phyloP scores from a whole-genome alignment of 768 basidiomycete species.

The Cantharellus anzutake region DNA sequence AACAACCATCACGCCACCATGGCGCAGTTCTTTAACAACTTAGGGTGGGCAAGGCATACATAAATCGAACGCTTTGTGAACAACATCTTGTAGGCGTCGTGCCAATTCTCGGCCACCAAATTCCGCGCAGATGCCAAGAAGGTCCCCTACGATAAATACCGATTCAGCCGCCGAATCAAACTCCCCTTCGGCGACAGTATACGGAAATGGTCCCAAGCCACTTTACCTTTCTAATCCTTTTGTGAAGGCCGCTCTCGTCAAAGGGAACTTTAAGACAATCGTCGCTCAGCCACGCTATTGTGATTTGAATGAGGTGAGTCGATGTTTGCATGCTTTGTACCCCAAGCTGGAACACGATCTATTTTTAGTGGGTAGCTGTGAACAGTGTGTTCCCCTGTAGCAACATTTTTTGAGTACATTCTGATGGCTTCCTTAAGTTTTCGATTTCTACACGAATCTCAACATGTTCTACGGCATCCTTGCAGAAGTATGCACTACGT shows the following conservation, averaged over 20 bases:
- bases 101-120: too few relatives aligned
- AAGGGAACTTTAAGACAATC: slow-evolving; percentile 97
- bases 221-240: slow-evolving; percentile 89
- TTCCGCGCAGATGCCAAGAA: too few relatives aligned
- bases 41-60: too few relatives aligned
- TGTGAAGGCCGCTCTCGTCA: slow-evolving; percentile 86
- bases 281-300: slow-evolving; percentile 91
- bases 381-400: slow-evolving; percentile 34
- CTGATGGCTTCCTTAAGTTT: slow-evolving; percentile 33
- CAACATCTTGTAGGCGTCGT: too few relatives aligned
- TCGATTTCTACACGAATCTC: slow-evolving; percentile 92
- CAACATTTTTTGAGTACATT: slow-evolving; percentile 2
- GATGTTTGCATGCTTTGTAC: background rate
- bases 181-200: too few relatives aligned
- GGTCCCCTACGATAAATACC: too few relatives aligned
- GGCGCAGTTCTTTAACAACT: too few relatives aligned
- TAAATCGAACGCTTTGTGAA: too few relatives aligned
- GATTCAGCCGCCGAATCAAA: too few relatives aligned
- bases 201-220: slow-evolving; percentile 26
- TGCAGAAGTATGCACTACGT: slow-evolving; percentile 80
- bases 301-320: slow-evolving; percentile 55
- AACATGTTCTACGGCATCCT: slow-evolving; percentile 94
- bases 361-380: slow-evolving; percentile 61
- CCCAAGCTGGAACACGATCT: background rate
- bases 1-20: too few relatives aligned